Base-by-base conservation (phyloP, 257 asterid species). In the Solanum lignicaule region DNA sequence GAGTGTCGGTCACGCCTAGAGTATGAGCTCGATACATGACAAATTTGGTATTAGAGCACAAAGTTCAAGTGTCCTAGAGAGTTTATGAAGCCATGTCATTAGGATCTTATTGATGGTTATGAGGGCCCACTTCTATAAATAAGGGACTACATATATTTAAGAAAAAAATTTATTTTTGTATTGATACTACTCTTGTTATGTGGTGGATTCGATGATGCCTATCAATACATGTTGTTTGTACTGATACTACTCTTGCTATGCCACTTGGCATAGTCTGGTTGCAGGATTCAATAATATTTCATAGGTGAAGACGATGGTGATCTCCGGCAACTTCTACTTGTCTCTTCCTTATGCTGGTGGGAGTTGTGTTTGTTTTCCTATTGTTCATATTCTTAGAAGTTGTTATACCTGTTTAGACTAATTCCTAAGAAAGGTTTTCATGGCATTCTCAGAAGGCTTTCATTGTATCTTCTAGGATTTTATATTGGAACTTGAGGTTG, bases 31-130 rank as follows among this genome's bases (percentile, higher is more conserved):
- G 1, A 52, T 23, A 52, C 9, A 18, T 6, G 10, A 52, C 9
- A 52, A 18, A 2, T 0, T 6, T 18, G n/a, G 0, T 1, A 52
- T 52, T 3, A 52, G 1, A 52, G 4, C 10, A 52, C 1, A 18
- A 1, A 52, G n/a, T 52, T 18, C n/a, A 52, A 52, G 10, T 18
- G 10, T 18, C 62, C 0, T 6, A 52, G 1, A 52, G 62, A 52
- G 10, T 52, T 3, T 18, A 52, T 52, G 4, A 52, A 52, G 0
- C 0, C 1, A n/a, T 18, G n/a, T 52, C n/a, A 52, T 52, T 52
- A 7, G 2, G n/a, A 52, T 18, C 4, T 52, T 52, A 52, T 18
- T 52, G 8, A 18, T 52, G 62, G 0, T 52, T 52, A 3, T 52
- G 23, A 52, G n/a, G 23, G 10, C 0, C 62, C n/a, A 52, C 62